Evolutionary conservation across 345 rosid genomes (phyloP).

Genomic region (Luvunga scandens): DNA sequence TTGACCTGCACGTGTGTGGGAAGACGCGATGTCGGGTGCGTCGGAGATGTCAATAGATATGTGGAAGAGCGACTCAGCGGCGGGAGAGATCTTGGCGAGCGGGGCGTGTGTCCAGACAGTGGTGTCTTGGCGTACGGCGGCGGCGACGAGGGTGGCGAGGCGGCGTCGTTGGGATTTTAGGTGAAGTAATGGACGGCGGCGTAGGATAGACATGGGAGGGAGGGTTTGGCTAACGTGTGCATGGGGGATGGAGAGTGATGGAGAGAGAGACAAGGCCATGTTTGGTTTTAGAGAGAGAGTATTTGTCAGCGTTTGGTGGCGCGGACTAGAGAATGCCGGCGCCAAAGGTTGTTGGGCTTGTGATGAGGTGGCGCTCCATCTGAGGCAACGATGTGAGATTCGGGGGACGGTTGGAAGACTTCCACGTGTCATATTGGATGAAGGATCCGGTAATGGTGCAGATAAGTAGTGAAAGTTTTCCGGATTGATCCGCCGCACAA

Average conservation of each 20-base stretch:
- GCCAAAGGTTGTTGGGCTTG: slow-evolving; percentile 24
- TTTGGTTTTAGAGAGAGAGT: slow-evolving; percentile 8
- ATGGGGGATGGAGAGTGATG: slow-evolving; percentile 39
- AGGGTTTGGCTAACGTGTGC: slow-evolving; percentile 39
- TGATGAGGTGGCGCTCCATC: slow-evolving; percentile 34
- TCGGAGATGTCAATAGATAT: slow-evolving; percentile 70
- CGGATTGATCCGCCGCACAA: too few species aligned
- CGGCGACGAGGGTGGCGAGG: slow-evolving; percentile 40
- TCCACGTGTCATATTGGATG: slow-evolving; percentile 38
- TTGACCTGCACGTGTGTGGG: slow-evolving; percentile 75
- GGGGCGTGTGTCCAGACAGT: slow-evolving; percentile 71
- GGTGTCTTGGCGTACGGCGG: slow-evolving; percentile 75
- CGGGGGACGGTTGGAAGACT: not conserved
- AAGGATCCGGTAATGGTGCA: not conserved
- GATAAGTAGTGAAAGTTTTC: not conserved
- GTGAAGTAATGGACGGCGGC: slow-evolving; percentile 39
- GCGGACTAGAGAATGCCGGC: slow-evolving; percentile 34
- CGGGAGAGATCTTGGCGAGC: slow-evolving; percentile 53
- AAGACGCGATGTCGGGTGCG: slow-evolving; percentile 63
- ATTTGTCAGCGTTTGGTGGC: not conserved
- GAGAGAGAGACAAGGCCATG: slow-evolving; percentile 36
- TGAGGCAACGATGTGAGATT: not conserved
- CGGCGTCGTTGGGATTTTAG: slow-evolving; percentile 33
- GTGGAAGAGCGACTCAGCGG: slow-evolving; percentile 87
- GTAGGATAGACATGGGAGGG: slow-evolving; percentile 70